phyloP scores from a whole-genome alignment of 2,329 filamentous ascomycete genomes.

The Fusarium austroafricanum region DNA sequence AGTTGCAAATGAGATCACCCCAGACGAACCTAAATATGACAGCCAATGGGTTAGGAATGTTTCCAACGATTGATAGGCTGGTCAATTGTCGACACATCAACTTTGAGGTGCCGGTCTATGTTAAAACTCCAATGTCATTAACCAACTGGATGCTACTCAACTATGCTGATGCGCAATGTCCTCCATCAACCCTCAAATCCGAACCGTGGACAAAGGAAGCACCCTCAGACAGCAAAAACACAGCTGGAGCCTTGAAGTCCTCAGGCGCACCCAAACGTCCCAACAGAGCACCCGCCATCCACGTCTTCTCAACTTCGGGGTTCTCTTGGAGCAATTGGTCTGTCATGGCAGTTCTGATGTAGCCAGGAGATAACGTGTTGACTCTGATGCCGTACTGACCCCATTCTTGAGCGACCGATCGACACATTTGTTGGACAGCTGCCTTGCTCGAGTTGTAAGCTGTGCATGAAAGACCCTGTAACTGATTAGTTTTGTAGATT shows the following conservation, averaged over 20 bases:
- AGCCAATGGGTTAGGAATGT: not conserved
- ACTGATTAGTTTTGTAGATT: not conserved
- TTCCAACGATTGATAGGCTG: not conserved
- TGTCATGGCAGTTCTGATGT: constrained; percentile 62
- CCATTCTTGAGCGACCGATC: constrained; percentile 72
- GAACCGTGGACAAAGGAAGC: constrained; percentile 69
- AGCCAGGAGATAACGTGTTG: constrained; percentile 73
- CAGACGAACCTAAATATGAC: not conserved
- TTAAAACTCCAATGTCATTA: not conserved
- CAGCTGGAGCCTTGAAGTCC: constrained; percentile 67
- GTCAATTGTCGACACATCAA: not conserved
- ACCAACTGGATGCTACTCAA: not conserved
- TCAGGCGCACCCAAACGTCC: constrained; percentile 65
- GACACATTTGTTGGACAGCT: constrained; percentile 68
- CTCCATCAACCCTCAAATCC: constrained; percentile 68
- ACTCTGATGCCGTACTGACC: constrained; percentile 71
- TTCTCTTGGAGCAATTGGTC: constrained; percentile 57
- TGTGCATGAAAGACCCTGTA: constrained; percentile 69
- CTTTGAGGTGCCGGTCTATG: too few relatives aligned
- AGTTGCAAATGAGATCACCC: not conserved
- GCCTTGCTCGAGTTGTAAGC: constrained; percentile 74
- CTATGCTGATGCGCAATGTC: constrained; percentile 58
- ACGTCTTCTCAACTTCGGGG: constrained; percentile 62
- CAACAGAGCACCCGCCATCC: constrained; percentile 65
- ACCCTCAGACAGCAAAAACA: constrained; percentile 68